These are phyloP conservation scores for Cytospora paraplurivora DNA, from an alignment of 2,329 filamentous ascomycete genomes.

Conservation along the genomic window DNA sequence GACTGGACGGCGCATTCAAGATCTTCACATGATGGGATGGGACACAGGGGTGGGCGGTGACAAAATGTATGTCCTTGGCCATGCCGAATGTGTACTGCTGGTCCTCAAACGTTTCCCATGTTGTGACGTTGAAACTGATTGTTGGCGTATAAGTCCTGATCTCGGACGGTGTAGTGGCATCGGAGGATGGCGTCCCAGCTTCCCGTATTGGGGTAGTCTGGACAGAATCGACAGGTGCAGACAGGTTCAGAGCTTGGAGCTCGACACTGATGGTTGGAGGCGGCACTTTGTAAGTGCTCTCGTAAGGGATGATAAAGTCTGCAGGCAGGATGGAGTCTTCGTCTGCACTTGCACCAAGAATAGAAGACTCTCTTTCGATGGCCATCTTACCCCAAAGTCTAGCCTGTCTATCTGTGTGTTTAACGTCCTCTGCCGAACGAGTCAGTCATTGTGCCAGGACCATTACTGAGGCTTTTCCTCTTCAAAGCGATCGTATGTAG, in stretches of 20 bases:
- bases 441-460: not conserved
- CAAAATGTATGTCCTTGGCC: constrained; percentile 63
- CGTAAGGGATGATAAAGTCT: constrained; percentile 64
- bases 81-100: constrained; percentile 49
- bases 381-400: constrained; percentile 63
- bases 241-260: constrained; percentile 54
- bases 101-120: constrained; percentile 44
- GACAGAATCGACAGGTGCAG: constrained; percentile 46
- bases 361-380: constrained; percentile 61
- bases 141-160: constrained; percentile 45
- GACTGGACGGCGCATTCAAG: constrained; percentile 60
- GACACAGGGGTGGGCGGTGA: constrained; percentile 67
- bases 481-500: not conserved
- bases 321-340: constrained; percentile 57
- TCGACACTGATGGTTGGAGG: constrained; percentile 52
- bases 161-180: constrained; percentile 36
- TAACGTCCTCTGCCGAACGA: constrained; percentile 47
- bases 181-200: constrained; percentile 40
- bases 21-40: constrained; percentile 59
- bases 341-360: constrained; percentile 58
- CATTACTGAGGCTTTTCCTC: not conserved
- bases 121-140: constrained; percentile 44
- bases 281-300: constrained; percentile 53
- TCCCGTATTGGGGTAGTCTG: constrained; percentile 49
- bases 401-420: constrained; percentile 55